Conservation (phyloP, 2,329 filamentous ascomycete species). For the Cytospora chrysosperma region DNA sequence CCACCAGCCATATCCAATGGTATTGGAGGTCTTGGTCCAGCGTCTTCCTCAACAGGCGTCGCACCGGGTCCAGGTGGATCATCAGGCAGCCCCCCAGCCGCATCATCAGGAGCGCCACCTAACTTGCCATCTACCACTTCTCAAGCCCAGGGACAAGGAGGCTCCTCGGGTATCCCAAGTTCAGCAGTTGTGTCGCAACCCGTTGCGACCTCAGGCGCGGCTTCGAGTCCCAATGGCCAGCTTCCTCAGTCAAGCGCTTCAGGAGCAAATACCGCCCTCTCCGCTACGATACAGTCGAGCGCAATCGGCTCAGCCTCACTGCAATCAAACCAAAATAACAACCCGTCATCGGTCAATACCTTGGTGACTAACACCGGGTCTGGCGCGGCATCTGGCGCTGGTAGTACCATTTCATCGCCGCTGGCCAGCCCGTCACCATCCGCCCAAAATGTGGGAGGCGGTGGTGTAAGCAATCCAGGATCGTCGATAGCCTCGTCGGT, state of each 20-base stretch:
- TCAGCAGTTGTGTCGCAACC: neutral
- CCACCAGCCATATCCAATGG: neutral
- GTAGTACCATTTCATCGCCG: neutral
- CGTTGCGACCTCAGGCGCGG: neutral
- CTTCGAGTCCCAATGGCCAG: neutral
- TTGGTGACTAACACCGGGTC: too few relatives aligned
- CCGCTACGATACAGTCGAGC: neutral
- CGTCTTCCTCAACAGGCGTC: too few relatives aligned
- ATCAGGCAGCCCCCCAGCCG: neutral
- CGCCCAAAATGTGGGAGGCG: neutral
- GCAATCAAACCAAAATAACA: neutral
- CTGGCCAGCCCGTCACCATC: neutral
- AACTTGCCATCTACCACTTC: neutral
- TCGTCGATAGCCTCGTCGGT: neutral
- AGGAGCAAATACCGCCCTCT: neutral
- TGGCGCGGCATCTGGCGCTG: neutral
- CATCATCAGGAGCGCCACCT: neutral
- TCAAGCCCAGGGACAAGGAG: neutral
- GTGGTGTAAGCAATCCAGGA: neutral
- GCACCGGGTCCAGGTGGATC: too few relatives aligned
- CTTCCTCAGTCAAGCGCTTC: neutral
- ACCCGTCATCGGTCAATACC: neutral
- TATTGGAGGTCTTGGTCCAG: neutral
- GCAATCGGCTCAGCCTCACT: neutral
- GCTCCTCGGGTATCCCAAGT: neutral